phyloP scores from a whole-genome alignment of 2,329 filamentous ascomycete genomes.

The Corinectria fuckeliana region DNA sequence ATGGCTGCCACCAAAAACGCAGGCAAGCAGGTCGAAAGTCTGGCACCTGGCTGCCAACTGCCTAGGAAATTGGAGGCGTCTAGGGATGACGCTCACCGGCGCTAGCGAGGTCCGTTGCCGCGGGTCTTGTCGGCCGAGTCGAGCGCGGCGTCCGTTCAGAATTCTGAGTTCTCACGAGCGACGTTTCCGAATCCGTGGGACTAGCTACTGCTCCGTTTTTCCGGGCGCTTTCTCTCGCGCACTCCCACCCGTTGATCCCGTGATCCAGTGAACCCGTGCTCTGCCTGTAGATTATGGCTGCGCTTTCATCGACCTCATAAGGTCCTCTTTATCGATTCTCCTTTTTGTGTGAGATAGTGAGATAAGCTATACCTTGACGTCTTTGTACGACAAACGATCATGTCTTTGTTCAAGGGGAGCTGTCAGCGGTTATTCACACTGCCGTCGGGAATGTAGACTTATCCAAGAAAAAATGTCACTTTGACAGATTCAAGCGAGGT shows the following conservation, averaged over 20 bases:
- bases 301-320: too few species aligned
- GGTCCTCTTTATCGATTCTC: too few species aligned
- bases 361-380: too few species aligned
- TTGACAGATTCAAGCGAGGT: too few species aligned
- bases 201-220: background rate
- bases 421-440: too few species aligned
- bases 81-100: constrained; percentile 2
- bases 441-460: too few species aligned
- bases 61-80: constrained; percentile 17
- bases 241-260: constrained; percentile 26
- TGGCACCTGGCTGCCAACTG: constrained; percentile 10
- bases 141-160: background rate
- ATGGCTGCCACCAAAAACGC: constrained; percentile 4
- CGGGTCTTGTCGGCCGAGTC: constrained; percentile 12
- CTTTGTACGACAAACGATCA: too few species aligned
- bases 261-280: too few species aligned
- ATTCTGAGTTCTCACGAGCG: background rate
- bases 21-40: background rate
- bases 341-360: too few species aligned
- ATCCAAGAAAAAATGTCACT: too few species aligned
- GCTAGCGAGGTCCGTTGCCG: background rate
- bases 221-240: constrained; percentile 20
- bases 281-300: too few species aligned
- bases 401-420: too few species aligned
- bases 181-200: constrained; percentile 3